These are phyloP conservation scores for Gossypium davidsonii DNA, from an alignment of 441 rosid genomes.

Conservation along the genomic window DNA sequence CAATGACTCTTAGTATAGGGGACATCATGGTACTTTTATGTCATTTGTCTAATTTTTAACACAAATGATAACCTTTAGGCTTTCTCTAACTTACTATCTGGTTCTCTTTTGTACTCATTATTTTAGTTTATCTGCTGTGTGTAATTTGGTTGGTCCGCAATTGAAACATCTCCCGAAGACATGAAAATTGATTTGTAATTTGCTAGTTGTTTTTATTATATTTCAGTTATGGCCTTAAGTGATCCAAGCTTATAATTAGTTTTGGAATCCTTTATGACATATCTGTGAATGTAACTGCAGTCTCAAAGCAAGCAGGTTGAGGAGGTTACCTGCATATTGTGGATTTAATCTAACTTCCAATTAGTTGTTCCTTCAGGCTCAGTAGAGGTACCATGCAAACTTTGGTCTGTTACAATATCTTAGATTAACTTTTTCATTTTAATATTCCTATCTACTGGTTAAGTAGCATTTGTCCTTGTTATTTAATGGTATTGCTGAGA, in stretches of 20 bases:
- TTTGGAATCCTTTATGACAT: constrained; percentile 35
- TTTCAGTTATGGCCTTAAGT: constrained; percentile 25
- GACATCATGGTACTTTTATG: too few species aligned
- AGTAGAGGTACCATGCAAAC: constrained; percentile 52
- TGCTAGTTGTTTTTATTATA: background rate
- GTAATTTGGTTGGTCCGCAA: background rate
- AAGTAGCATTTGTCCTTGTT: background rate
- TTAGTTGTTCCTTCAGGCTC: constrained; percentile 49
- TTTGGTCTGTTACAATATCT: constrained; percentile 30
- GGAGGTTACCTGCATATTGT: constrained; percentile 54
- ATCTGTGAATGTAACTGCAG: constrained; percentile 73
- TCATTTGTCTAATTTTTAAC: background rate
- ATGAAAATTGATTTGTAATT: background rate
- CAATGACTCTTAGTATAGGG: too few species aligned
- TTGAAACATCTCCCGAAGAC: background rate
- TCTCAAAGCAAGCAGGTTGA: constrained; percentile 67
- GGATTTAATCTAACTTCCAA: constrained; percentile 49
- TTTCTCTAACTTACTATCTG: background rate
- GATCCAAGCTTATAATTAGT: constrained; percentile 23
- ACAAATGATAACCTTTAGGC: background rate
- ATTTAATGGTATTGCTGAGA: background rate
- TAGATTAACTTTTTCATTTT: background rate
- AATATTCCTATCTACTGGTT: background rate
- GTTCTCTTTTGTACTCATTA: background rate
- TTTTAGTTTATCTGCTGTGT: background rate